Percentiles rank a stretch among this genome's conserved stretches.
These are phyloP conservation scores for Spencermartinsiella europaea DNA, from an alignment of 805 yeast genomes.

Conservation along the genomic window DNA sequence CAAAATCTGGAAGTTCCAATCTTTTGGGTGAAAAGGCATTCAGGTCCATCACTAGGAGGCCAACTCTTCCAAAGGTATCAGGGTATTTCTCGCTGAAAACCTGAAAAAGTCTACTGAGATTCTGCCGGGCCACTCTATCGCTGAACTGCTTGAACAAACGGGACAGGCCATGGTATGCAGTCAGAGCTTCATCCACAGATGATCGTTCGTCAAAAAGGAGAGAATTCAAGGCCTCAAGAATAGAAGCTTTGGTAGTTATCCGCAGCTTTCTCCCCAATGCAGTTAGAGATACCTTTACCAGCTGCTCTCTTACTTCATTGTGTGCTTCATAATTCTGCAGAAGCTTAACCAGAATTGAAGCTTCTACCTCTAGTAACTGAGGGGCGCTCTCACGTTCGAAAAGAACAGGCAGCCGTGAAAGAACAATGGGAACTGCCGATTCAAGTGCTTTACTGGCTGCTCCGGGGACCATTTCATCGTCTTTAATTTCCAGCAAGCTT, in stretches of 20 bases:
- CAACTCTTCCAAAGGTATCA: constrained; percentile 32
- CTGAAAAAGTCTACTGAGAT: constrained; percentile 54
- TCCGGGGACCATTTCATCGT: neutral
- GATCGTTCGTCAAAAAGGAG: constrained; percentile 40
- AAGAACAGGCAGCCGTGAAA: constrained; percentile 19
- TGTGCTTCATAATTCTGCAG: constrained; percentile 54
- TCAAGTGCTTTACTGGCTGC: neutral
- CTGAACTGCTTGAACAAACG: constrained; percentile 53
- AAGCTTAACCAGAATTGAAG: constrained; percentile 21
- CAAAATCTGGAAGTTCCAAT: constrained; percentile 75
- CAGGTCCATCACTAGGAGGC: constrained; percentile 53
- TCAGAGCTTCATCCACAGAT: constrained; percentile 15
- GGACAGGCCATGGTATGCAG: constrained; percentile 44
- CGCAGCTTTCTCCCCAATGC: constrained; percentile 58
- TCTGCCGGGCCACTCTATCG: constrained; percentile 58
- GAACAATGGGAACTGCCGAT: constrained; percentile 30
- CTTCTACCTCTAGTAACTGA: constrained; percentile 18
- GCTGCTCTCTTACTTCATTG: constrained; percentile 45
- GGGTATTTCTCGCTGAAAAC: constrained; percentile 49
- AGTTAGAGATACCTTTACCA: constrained; percentile 53
- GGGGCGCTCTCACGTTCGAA: constrained; percentile 14
- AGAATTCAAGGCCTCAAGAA: constrained; percentile 52
- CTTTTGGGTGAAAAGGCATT: constrained; percentile 63
- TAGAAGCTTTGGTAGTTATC: constrained; percentile 47
- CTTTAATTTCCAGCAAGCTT: constrained; percentile 16